Evolutionary conservation across 176 grass and related monocot species (phyloP).

Genomic region (Triticum aestivum): DNA sequence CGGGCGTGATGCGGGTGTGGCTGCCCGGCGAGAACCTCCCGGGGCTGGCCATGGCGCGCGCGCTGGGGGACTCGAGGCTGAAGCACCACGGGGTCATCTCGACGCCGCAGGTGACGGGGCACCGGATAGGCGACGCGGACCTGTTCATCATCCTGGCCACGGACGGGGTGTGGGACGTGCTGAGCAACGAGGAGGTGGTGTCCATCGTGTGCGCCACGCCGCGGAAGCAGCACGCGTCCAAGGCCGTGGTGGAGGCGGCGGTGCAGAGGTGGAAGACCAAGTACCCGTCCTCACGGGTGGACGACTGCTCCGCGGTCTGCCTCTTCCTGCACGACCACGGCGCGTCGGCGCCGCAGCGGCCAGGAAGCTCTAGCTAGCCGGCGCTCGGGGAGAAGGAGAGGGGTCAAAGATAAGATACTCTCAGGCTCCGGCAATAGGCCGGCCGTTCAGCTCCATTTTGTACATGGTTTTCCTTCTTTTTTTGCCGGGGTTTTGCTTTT

Average conservation of each 20-base stretch:
- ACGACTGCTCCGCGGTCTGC: slow-evolving; percentile 91
- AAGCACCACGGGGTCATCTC: slow-evolving; percentile 76
- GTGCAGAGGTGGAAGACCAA: slow-evolving; percentile 63
- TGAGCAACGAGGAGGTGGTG: slow-evolving; percentile 86
- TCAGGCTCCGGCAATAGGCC: background rate
- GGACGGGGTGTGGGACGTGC: slow-evolving; percentile 97
- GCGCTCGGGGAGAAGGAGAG: background rate
- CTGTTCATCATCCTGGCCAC: slow-evolving; percentile 73
- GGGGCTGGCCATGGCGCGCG: slow-evolving; percentile 79
- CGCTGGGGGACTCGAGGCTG: slow-evolving; percentile 70
- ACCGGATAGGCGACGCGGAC: slow-evolving; percentile 43
- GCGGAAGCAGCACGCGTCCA: slow-evolving; percentile 73
- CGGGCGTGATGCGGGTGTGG: slow-evolving; percentile 66
- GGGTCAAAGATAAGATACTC: too few species aligned
- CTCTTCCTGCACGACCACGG: slow-evolving; percentile 70
- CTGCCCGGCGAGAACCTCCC: slow-evolving; percentile 66
- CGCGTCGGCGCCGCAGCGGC: background rate
- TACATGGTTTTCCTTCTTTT: background rate
- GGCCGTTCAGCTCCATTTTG: background rate
- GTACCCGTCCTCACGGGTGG: slow-evolving; percentile 64
- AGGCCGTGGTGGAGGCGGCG: slow-evolving; percentile 75
- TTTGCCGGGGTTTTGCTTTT: background rate
- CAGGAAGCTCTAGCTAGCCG: background rate
- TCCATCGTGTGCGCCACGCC: slow-evolving; percentile 64
- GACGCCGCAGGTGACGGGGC: slow-evolving; percentile 60